A percentile compares a stretch with the other conserved stretches of the same genome.
Conservation (phyloP, 202 grass and related monocot species). For the Alloteropsis angusta region DNA sequence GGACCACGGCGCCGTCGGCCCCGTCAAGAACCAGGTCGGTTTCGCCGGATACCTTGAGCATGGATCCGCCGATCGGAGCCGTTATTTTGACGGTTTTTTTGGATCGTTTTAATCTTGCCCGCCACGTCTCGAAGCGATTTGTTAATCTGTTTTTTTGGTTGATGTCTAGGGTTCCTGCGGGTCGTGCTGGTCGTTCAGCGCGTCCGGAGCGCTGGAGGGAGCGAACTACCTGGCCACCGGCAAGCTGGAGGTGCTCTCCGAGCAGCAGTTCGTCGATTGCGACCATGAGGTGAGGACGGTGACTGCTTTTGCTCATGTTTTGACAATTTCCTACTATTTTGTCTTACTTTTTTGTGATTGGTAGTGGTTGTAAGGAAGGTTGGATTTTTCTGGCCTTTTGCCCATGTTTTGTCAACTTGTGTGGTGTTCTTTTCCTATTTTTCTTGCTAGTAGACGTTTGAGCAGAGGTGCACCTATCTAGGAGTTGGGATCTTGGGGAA, state of each 20-base stretch:
- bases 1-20: constrained; percentile 59
- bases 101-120: neutral
- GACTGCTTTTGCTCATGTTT: too few relatives aligned
- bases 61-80: neutral
- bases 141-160: neutral
- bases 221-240: constrained; percentile 81
- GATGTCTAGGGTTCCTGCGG: constrained; percentile 69
- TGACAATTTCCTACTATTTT: neutral
- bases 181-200: constrained; percentile 95
- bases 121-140: neutral
- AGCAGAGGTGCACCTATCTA: neutral
- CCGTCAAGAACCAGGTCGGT: constrained; percentile 73
- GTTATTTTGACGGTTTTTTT: neutral
- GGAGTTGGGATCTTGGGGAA: too few relatives aligned
- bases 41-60: neutral
- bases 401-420: constrained; percentile 16
- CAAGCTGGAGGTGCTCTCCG: constrained; percentile 71
- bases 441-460: constrained; percentile 16
- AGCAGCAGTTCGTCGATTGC: constrained; percentile 92
- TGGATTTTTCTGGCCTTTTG: neutral
- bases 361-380: neutral
- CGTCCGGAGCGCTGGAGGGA: constrained; percentile 77
- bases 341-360: neutral
- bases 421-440: constrained; percentile 5
- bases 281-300: constrained; percentile 61